These are phyloP conservation scores for Boletus sp. DNA, from an alignment of 768 basidiomycete genomes.

Conservation along the genomic window DNA sequence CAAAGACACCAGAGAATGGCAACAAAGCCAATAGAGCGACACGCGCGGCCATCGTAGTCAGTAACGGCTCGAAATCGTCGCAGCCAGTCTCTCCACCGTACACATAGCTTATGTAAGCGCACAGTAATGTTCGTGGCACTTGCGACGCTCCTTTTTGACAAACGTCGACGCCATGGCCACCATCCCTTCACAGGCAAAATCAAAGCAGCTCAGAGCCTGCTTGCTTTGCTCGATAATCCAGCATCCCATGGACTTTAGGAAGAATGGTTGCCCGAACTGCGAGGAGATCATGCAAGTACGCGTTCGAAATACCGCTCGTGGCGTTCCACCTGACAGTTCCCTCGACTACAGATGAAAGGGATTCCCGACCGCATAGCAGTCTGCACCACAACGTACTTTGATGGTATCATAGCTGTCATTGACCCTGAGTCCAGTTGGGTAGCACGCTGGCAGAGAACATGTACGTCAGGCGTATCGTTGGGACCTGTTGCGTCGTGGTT, in stretches of 20 bases:
- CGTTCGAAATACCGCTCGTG: neutral
- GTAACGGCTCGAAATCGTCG: neutral
- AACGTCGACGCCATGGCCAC: conserved; percentile 31
- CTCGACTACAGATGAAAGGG: conserved; percentile 71
- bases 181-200: conserved; percentile 60
- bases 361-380: conserved; percentile 76
- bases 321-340: neutral
- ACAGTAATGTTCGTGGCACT: no score
- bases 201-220: conserved; percentile 84
- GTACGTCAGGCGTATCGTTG: conserved; percentile 45
- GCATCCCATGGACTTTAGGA: conserved; percentile 77
- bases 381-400: conserved; percentile 92
- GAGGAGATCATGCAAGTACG: conserved; percentile 90
- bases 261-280: conserved; percentile 93
- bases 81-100: neutral
- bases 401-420: conserved; percentile 86
- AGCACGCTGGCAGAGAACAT: conserved; percentile 91
- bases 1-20: conserved; percentile 41
- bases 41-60: conserved; percentile 42
- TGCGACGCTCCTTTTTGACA: neutral
- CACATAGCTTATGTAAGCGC: conserved; percentile 18
- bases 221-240: conserved; percentile 92
- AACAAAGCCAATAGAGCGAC: conserved; percentile 45
- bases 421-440: conserved; percentile 93
- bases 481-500: conserved; percentile 1